Evolutionary conservation across 345 rosid genomes (phyloP).

Genomic region (Pistacia vera): DNA sequence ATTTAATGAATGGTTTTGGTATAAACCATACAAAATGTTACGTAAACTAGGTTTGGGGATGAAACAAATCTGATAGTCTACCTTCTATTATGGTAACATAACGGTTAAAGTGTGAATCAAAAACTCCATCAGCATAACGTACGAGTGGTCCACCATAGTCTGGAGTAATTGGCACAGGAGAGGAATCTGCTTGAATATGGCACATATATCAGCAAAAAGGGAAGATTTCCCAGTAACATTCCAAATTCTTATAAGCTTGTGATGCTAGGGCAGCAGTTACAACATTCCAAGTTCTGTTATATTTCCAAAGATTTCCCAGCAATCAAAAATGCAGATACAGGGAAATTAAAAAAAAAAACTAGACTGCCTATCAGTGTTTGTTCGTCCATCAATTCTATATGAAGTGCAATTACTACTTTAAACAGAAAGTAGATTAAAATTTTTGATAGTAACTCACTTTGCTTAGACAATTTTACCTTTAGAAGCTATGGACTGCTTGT

Average conservation of each 20-base stretch:
- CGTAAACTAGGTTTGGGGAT: background rate
- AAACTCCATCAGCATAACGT: slow-evolving; percentile 87
- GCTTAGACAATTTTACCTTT: slow-evolving; percentile 36
- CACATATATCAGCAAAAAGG: slow-evolving; percentile 17
- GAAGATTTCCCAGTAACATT: background rate
- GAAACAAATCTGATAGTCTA: slow-evolving; percentile 19
- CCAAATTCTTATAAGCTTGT: background rate
- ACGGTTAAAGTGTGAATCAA: slow-evolving; percentile 65
- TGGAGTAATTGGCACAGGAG: slow-evolving; percentile 73
- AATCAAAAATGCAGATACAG: background rate
- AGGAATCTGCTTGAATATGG: slow-evolving; percentile 43
- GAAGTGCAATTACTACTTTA: background rate
- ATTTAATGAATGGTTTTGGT: slow-evolving; percentile 4
- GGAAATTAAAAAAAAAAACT: background rate
- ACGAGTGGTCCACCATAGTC: slow-evolving; percentile 69
- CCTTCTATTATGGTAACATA: slow-evolving; percentile 89
- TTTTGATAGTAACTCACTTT: background rate
- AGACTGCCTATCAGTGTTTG: background rate
- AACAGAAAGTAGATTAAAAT: background rate
- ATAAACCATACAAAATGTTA: background rate
- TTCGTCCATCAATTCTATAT: background rate
- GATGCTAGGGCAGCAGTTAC: background rate
- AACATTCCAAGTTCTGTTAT: background rate
- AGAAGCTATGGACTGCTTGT: slow-evolving; percentile 50
- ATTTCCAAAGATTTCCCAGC: background rate